Conservation (phyloP, 306 rosid species). For the Crotalaria pallida region DNA sequence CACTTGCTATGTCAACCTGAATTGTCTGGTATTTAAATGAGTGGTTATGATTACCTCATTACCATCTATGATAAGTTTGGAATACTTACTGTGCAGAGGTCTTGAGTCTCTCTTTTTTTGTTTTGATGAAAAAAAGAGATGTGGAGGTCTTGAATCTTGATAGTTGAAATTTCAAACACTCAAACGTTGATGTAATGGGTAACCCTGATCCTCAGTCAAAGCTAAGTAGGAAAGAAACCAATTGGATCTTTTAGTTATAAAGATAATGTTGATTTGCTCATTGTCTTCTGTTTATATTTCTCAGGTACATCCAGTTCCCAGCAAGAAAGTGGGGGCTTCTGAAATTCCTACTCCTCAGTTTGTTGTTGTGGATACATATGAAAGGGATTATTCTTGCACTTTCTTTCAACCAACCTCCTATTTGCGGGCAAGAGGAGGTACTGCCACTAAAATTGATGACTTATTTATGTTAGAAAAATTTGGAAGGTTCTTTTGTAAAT, state of each 20-base stretch:
- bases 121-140: no score
- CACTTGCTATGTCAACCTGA: background rate
- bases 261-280: background rate
- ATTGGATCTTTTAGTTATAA: background rate
- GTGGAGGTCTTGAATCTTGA: background rate
- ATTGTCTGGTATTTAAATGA: background rate
- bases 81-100: background rate
- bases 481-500: slow-evolving; percentile 5
- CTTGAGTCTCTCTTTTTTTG: no score
- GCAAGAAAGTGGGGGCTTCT: slow-evolving; percentile 50
- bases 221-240: slow-evolving; percentile 1
- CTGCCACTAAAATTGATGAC: slow-evolving; percentile 13
- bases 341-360: slow-evolving; percentile 92
- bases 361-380: slow-evolving; percentile 87
- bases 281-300: slow-evolving; percentile 6
- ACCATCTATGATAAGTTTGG: background rate
- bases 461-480: slow-evolving; percentile 8
- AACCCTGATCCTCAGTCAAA: background rate
- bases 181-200: background rate
- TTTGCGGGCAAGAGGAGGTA: slow-evolving; percentile 93
- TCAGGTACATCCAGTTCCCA: slow-evolving; percentile 50
- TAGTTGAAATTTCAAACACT: slow-evolving; percentile 14
- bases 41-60: background rate
- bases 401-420: slow-evolving; percentile 79
- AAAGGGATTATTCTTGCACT: slow-evolving; percentile 84